These are phyloP conservation scores for Patellaria atrata DNA, from an alignment of 495 filamentous ascomycete species.

Conservation along the genomic window DNA sequence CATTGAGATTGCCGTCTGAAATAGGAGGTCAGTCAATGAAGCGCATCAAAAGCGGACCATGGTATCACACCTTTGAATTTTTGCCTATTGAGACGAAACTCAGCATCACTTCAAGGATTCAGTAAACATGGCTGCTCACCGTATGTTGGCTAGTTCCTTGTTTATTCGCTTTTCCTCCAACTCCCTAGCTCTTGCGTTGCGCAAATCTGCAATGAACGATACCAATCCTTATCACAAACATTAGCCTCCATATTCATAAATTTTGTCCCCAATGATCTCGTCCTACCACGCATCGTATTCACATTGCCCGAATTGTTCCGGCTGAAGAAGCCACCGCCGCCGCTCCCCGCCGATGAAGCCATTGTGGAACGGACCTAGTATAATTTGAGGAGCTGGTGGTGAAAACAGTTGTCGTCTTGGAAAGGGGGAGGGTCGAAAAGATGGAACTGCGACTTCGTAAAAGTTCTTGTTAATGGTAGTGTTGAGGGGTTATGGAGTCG, in stretches of 20 bases:
- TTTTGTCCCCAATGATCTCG: neutral
- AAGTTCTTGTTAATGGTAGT: too few species aligned
- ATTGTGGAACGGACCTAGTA: too few species aligned
- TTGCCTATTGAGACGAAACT: constrained; percentile 32
- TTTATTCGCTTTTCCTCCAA: constrained; percentile 98
- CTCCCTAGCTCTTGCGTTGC: constrained; percentile 88
- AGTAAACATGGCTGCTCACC: constrained; percentile 33
- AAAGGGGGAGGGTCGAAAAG: too few species aligned
- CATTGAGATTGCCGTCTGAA: constrained; percentile 68
- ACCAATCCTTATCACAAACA: constrained; percentile 47
- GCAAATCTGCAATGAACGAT: constrained; percentile 94
- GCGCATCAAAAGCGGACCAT: constrained; percentile 5
- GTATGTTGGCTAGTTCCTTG: constrained; percentile 97
- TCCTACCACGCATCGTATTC: constrained; percentile 22
- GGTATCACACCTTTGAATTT: constrained; percentile 55
- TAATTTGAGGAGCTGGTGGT: too few species aligned
- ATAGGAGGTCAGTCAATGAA: constrained; percentile 16
- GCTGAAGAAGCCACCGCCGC: constrained; percentile 26
- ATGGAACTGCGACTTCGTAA: too few species aligned
- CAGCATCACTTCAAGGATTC: constrained; percentile 12
- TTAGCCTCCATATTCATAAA: constrained; percentile 2
- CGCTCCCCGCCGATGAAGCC: too few species aligned
- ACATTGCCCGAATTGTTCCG: constrained; percentile 23
- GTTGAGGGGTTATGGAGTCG: too few species aligned
- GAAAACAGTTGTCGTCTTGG: too few species aligned